Conservation (phyloP, 192 early-diverging fungal genomes). For the Cladochytrium replicatum region DNA sequence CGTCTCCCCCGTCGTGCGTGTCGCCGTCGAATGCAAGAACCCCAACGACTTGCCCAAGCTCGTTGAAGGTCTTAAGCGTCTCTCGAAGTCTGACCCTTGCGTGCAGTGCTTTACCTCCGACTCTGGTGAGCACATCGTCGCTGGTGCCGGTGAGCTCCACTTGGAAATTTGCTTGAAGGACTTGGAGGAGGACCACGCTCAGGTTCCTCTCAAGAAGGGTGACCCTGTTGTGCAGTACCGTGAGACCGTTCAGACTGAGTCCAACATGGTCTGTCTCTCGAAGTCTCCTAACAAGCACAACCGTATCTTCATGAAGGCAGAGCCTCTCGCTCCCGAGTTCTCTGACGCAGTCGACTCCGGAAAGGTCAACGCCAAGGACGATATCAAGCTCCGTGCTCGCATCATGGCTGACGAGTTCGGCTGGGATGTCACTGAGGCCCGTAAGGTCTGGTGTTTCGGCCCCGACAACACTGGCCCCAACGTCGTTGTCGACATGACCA, state of each 20-base stretch:
- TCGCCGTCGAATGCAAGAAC: conserved; percentile 83
- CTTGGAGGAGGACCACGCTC: conserved; percentile 85
- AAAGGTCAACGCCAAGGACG: conserved; percentile 64
- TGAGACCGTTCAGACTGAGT: conserved; percentile 67
- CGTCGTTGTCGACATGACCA: conserved; percentile 67
- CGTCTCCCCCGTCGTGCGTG: conserved; percentile 80
- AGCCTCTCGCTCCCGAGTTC: conserved; percentile 60
- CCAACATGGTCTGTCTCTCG: conserved; percentile 54
- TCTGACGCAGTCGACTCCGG: conserved; percentile 56
- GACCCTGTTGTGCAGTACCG: conserved; percentile 77
- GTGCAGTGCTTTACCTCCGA: conserved; percentile 62
- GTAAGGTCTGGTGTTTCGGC: conserved; percentile 81
- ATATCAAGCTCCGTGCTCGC: conserved; percentile 73
- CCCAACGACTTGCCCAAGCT: conserved; percentile 85
- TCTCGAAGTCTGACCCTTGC: conserved; percentile 85
- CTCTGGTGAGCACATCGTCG: conserved; percentile 81
- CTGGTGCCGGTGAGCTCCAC: conserved; percentile 88
- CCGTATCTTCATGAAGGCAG: conserved; percentile 78
- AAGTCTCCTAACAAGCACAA: conserved; percentile 95
- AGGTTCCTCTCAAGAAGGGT: conserved; percentile 67
- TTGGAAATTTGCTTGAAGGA: conserved; percentile 89
- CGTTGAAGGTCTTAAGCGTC: conserved; percentile 84
- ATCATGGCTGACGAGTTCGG: conserved; percentile 57
- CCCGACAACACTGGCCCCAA: conserved; percentile 64
- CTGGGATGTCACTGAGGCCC: conserved; percentile 79